Base-by-base conservation (phyloP, 1,284 basidiomycete genomes). In the Kwoniella shivajii region DNA sequence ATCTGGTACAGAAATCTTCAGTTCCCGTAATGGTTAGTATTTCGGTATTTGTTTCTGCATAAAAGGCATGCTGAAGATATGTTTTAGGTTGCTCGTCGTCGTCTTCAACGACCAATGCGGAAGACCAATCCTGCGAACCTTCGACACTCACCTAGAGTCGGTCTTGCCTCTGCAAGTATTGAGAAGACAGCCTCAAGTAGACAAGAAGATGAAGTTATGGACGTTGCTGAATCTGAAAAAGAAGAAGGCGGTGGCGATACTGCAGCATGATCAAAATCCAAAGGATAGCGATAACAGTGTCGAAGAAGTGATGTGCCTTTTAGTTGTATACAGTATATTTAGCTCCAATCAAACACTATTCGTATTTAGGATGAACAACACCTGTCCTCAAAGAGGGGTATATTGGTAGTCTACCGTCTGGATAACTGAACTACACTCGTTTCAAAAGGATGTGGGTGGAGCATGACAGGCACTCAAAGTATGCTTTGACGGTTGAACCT, bases 1-100 rank as follows among this genome's bases (percentile, higher is more conserved):
- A 99, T 74, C 86, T 98, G 47, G 92, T 98, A 41, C 92, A 92
- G 79, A 92, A 92, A 79, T 90, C 86, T 53, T 89, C 86, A 4
- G 91, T 91, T 0, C 93, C 90, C 2, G 92, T 94, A 56, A 94
- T 94, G 92, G 88, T 71, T 24, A 52, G 68, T 41, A 14, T 20
- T 33, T 41, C 3, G 43, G 16, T 39, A 26, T 37, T 37, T 14
- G 18, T 26, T 36, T n/a, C 30, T 14, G 20, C 24, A 26, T 30
- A 26, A n/a, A 20, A 36, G n/a, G n/a, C n/a, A n/a, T 30, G 22
- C 45, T 46, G 33, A 54, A 26, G 0, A 13, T 31, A 7, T 20
- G 16, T 26, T 26, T 7, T 47, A 75, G 74, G 75, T 92, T 49
- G 89, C 90, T 7, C 88, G 90, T 38, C 85, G 90, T 46, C 82